A percentile compares a stretch with the other conserved stretches of the same genome.
Conservation (phyloP, 2,329 filamentous ascomycete genomes). For the Arthrobotrys pseudoclavata region DNA sequence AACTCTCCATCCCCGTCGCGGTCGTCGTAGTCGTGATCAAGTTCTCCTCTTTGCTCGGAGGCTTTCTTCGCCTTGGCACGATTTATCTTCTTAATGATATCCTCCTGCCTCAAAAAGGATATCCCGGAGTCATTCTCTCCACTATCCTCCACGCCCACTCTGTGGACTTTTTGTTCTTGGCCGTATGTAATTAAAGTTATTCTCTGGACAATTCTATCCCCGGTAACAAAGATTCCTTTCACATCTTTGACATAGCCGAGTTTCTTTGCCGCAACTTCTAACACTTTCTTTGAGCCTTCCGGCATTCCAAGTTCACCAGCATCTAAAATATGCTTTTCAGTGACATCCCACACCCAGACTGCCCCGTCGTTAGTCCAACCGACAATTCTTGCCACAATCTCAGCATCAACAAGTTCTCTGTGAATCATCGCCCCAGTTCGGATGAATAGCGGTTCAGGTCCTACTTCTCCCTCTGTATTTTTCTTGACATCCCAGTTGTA, state of each 20-base stretch:
- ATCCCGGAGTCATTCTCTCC: conserved; percentile 48
- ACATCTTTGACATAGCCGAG: conserved; percentile 49
- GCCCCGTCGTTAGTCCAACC: conserved; percentile 40
- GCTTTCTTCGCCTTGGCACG: neutral
- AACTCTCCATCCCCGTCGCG: neutral
- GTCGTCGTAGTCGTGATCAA: neutral
- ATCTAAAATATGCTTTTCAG: conserved; percentile 44
- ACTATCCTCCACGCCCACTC: conserved; percentile 23
- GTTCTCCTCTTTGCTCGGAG: neutral
- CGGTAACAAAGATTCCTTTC: conserved; percentile 38
- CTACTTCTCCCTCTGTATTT: neutral
- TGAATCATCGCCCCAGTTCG: conserved; percentile 37
- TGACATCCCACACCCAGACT: conserved; percentile 52
- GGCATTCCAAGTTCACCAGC: conserved; percentile 1
- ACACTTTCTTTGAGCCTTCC: neutral
- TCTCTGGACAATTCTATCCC: conserved; percentile 35
- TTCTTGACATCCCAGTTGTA: conserved; percentile 22
- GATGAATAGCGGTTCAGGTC: conserved; percentile 16
- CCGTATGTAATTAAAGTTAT: conserved; percentile 47
- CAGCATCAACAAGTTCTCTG: conserved; percentile 35
- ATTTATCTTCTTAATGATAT: conserved; percentile 14
- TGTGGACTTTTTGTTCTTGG: conserved; percentile 35
- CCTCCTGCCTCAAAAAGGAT: conserved; percentile 30
- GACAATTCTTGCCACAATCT: conserved; percentile 40
- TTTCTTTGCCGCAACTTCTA: conserved; percentile 32